Evolutionary conservation across 768 basidiomycete genomes (phyloP).

Genomic region (Xanthoconium stramineum): DNA sequence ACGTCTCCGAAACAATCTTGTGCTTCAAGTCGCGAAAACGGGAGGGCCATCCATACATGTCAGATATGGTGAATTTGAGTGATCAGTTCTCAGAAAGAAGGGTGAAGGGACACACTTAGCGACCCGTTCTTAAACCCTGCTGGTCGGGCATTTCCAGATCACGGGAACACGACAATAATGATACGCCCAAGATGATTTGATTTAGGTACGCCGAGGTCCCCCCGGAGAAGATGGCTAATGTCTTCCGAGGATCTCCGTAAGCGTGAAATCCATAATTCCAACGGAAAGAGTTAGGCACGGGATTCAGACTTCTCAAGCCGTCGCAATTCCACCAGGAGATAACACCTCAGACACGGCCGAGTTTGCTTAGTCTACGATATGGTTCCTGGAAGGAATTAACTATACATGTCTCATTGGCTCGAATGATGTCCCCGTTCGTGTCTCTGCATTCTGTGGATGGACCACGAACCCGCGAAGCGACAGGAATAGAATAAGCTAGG

Average conservation of each 20-base stretch:
- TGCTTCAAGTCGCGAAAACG: constrained; percentile 58
- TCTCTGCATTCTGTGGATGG: too few species aligned
- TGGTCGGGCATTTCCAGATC: background rate
- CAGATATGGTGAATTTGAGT: constrained; percentile 9
- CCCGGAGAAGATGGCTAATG: background rate
- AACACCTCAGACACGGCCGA: too few species aligned
- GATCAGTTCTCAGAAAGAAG: background rate
- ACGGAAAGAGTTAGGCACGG: background rate
- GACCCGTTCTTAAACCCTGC: constrained; percentile 13
- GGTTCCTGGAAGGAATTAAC: too few species aligned
- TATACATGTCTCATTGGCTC: too few species aligned
- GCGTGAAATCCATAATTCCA: background rate
- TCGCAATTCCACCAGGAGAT: too few species aligned
- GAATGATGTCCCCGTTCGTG: too few species aligned
- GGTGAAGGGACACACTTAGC: background rate
- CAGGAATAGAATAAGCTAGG: too few species aligned
- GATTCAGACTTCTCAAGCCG: background rate
- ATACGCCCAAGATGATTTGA: constrained; percentile 7
- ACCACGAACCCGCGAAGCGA: too few species aligned
- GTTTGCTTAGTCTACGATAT: too few species aligned
- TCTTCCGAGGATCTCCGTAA: background rate
- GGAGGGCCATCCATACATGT: constrained; percentile 23
- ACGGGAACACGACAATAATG: background rate
- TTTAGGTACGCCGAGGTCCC: constrained; percentile 11
- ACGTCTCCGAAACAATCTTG: constrained; percentile 49